Evolutionary conservation across 176 grass and related monocot species (phyloP), one percentile per base, ranked within the genome.

Genomic region (Triticum urartu): DNA sequence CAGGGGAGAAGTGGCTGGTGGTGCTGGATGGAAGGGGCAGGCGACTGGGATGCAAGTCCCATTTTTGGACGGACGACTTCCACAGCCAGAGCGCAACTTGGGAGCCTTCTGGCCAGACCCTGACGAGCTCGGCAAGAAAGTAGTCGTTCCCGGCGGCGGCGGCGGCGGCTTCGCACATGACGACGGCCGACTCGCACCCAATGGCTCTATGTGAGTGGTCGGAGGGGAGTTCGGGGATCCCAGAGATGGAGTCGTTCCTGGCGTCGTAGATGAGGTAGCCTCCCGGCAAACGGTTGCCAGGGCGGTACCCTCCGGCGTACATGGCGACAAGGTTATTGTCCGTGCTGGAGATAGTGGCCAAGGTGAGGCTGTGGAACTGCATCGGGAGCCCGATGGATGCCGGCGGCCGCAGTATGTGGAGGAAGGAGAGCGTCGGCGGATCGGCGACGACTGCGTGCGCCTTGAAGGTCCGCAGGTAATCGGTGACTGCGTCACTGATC

Each of bases 121-220:
- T 30, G 40, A 45, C 38, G 70, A 75, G 66, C 28, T 76, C 71
- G 59, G 71, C 82, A 3, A 75, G 70, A 58, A 84, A 22, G 11
- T 84, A 85, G 12, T 67, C 25, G 45, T 45, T 45, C 13, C 69
- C 69, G 28, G 4, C 28, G 28, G 28, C 28, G 28, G 28, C 28
- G 28, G 28, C 28, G 28, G 28, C 3, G 35, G 34, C 34, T 34
- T 9, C 9, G 28, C 58, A 18, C 36, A 67, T 75, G 62, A 68
- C 83, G 6, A 54, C 62, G 21, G 45, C 30, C 2, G 72, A 63
- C 25, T 6, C 5, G 2, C 0, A 7, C 8, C 59, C 56, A 1
- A 84, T 14, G 58, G 10, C 0, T 7, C 24, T 47, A 30, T 13
- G 38, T 18, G 11, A 9, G 3, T 1, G 3, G 38, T 28, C 9